Evolutionary conservation across 2,329 filamentous ascomycete species (phyloP), one percentile per base, ranked within the genome.

Genomic region (Basipetospora sp.): DNA sequence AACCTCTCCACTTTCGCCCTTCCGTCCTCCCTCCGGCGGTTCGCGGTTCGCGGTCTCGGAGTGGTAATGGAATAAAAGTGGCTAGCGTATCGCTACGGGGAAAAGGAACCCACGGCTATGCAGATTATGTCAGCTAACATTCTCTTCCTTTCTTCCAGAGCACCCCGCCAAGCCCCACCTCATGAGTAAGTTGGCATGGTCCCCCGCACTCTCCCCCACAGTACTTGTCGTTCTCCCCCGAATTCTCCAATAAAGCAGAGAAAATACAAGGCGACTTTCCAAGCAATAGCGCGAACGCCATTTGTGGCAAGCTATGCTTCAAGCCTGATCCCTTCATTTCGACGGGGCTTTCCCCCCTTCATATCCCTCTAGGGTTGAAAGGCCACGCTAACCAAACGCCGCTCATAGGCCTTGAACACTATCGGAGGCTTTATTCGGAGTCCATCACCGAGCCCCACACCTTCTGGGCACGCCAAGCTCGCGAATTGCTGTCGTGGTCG

Each of bases 401-500:
- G 13, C 16, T 13, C 31, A 25, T 42, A 79, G 74, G 63, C 49
- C 54, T 80, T 43, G 73, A 80, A 44, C 71, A 80, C 48, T 81
- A 81, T 58, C 69, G 79, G 53, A 63, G 64, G 51, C 57, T 80
- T 41, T 80, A 81, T 67, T 68, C 77, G 53, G 71, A 98, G 64
- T 98, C 90, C 34, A 94, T 98, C 56, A 78, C 79, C 49, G 68
- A 90, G 50, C 88, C 90, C 35, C 66, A 87, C 45, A 77, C 80
- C 58, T 98, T 96, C 67, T 98, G 88, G 87, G 86, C 69, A 43
- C 71, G 71, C 47, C 69, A 80, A 57, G 90, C 87, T 35, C 82
- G 86, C 45, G 86, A 96, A 51, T 75, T 94, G 39, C 72, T 98
- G 48, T 78, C 80, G 36, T 98, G 90, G 82, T 77, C 85, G 47